Evolutionary conservation across 140 eudicot genomes (phyloP).

Genomic region (Bidens hawaiensis): DNA sequence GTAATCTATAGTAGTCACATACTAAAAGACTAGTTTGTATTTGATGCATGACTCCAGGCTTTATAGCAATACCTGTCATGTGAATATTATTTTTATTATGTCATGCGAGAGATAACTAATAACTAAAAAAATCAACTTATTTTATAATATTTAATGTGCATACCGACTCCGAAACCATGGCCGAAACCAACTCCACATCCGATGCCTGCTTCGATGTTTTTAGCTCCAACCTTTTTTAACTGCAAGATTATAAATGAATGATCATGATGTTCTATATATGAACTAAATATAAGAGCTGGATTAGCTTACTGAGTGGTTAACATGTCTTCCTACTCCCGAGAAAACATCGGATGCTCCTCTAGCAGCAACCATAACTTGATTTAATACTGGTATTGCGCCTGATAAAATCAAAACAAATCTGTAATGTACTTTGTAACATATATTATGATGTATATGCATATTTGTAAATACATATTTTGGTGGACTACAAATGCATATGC

Average conservation of each 20-base stretch:
- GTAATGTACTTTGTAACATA: too few species aligned
- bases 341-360: conserved; percentile 83
- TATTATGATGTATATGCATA: too few species aligned
- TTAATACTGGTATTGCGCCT: conserved; percentile 81
- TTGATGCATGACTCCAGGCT: conserved; percentile 70
- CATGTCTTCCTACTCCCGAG: conserved; percentile 74
- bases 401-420: not conserved
- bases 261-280: not conserved
- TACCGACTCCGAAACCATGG: conserved; percentile 96
- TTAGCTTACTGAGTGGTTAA: conserved; percentile 59
- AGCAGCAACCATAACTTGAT: conserved; percentile 74
- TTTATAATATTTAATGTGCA: conserved; percentile 16
- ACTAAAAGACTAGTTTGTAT: conserved; percentile 53
- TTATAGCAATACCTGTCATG: conserved; percentile 75
- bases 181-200: conserved; percentile 97
- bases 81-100: not conserved
- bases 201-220: conserved; percentile 70
- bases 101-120: not conserved
- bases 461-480: too few species aligned
- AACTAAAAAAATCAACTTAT: not conserved
- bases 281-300: not conserved
- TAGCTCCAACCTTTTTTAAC: conserved; percentile 77
- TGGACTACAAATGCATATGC: too few species aligned
- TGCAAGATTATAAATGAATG: conserved; percentile 12
- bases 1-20: conserved; percentile 25